Conservation (phyloP, 192 early-diverging fungal genomes). For the Spinellus fusiger region DNA sequence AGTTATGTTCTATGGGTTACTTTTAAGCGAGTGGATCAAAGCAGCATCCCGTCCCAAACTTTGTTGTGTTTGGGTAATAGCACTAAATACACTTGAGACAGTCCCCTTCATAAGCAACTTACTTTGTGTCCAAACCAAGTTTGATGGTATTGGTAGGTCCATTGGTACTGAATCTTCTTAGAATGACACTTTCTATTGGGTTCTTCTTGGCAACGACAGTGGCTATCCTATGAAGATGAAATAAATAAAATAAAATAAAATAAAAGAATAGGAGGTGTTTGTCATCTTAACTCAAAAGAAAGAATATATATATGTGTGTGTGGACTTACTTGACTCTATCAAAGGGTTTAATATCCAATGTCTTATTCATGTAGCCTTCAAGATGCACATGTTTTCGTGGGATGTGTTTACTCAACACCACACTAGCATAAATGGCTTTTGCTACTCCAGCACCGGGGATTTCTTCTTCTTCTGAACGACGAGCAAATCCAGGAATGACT, state of each 20-base stretch:
- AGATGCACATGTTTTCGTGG: conserved; percentile 41
- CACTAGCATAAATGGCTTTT: conserved; percentile 30
- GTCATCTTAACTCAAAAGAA: no score
- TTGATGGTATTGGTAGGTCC: conserved; percentile 11
- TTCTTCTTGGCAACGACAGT: conserved; percentile 3
- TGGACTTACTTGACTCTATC: conserved; percentile 41
- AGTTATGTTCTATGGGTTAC: no score
- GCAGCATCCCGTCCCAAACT: conserved; percentile 8
- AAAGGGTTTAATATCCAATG: conserved; percentile 41
- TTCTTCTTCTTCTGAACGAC: conserved; percentile 34
- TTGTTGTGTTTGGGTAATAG: conserved; percentile 12
- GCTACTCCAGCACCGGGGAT: conserved; percentile 15
- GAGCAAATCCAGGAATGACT: conserved; percentile 33
- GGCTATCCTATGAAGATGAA: conserved; percentile 9
- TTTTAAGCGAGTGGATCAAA: conserved; percentile 8
- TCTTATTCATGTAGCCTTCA: conserved; percentile 32
- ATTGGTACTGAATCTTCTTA: conserved; percentile 6
- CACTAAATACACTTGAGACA: background rate
- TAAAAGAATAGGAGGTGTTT: background rate
- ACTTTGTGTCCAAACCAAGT: conserved; percentile 21
- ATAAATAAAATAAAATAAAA: background rate
- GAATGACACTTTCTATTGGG: background rate
- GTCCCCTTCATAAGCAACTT: background rate
- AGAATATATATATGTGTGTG: background rate
- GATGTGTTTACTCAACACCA: conserved; percentile 25